Evolutionary conservation across 768 basidiomycete species (phyloP), one percentile per base, ranked within the genome.

Genomic region (Leucosporidium scottii): DNA sequence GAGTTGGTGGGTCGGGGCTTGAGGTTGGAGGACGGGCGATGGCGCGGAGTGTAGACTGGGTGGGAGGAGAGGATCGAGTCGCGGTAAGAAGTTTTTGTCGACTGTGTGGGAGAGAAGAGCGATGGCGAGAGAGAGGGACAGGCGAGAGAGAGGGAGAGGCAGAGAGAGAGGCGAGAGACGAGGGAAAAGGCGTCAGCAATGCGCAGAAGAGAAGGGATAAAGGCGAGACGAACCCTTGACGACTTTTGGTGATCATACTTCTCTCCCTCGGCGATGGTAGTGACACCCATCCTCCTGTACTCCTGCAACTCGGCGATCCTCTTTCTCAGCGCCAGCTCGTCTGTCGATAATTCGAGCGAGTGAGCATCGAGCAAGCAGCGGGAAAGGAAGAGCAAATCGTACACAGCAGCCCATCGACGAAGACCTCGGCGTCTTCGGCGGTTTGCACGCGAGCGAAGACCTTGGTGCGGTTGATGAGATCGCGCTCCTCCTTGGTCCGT

Each of bases 391-490:
- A 36, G 59, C 27, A 8, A 31, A 39, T 13, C 31, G 3, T 81
- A 97, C 93, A 97, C 30, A 97, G 82, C 67, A 98, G 84, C 64
- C 96, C 94, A 17, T 91, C 84, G 7, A 87, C 82, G 76, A 98
- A 90, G 4, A 82, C 82, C 77, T 99, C 96, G 73, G 88, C 93
- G 75, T 99, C 94, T 66, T 89, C 86, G 1, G 89, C 87, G 0
- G 91, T 93, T 77, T 96, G 93, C 47, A 98, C 80, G 62, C 87
- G 85, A 31, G 94, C 85, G 78, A 97, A 97, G 4, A 92, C 90
- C 71, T 93, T 88, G 63, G 93, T 82, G 30, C 93, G 86, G 73
- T 91, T 86, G 28, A 92, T 79, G 64, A 97, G 87, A 69, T 98
- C 96, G 71, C 89, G 85, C 74, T 98, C 93, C 69, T 97, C 94